Evolutionary conservation across 306 rosid species (phyloP).

Genomic region (Morella rubra): DNA sequence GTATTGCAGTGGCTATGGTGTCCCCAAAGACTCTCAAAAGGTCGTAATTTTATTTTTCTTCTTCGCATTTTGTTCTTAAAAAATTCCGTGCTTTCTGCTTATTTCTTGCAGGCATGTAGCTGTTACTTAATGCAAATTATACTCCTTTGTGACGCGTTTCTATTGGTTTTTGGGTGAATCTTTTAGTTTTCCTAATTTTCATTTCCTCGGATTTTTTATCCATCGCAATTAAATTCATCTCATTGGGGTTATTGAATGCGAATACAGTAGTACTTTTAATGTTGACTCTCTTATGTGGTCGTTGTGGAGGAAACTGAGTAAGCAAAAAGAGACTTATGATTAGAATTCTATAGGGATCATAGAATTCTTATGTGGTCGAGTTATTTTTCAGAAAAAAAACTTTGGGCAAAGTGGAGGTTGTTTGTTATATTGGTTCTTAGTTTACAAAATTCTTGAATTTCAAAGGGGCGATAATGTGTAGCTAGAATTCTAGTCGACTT

Average conservation of each 20-base stretch:
- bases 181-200: no score
- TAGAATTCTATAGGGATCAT: no score
- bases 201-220: not conserved
- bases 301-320: not conserved
- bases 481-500: not conserved
- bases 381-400: no score
- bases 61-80: not conserved
- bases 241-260: not conserved
- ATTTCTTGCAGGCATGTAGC: not conserved
- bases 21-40: slow-evolving; percentile 57
- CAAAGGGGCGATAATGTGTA: not conserved
- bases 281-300: not conserved
- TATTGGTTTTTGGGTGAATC: not conserved
- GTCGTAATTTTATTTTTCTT: slow-evolving; percentile 19
- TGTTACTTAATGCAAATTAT: not conserved
- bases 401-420: not conserved
- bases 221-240: not conserved
- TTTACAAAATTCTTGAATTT: not conserved
- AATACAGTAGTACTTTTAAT: not conserved
- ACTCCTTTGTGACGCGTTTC: not conserved
- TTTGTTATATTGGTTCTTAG: not conserved
- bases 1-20: slow-evolving; percentile 79
- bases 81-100: not conserved
- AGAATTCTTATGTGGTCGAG: no score
- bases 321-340: not conserved